Percentiles rank a stretch among this genome's conserved stretches.
Conservation (phyloP, 169 alveolate genomes). For the Besnoitia besnoiti region DNA sequence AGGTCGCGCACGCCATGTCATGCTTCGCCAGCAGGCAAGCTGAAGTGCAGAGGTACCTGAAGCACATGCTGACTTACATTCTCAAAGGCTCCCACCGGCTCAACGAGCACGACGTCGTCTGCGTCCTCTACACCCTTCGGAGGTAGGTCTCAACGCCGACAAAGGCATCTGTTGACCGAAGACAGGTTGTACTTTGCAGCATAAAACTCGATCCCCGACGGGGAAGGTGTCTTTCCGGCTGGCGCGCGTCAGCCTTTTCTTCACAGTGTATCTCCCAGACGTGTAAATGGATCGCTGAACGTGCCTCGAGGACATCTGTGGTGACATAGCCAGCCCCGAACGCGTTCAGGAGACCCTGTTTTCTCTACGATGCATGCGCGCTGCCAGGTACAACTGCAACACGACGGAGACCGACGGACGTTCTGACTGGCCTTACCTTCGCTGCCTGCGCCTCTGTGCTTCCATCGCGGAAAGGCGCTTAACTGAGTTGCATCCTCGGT, state of each 20-base stretch:
- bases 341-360: too few species aligned
- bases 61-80: conserved; percentile 5
- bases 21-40: conserved; percentile 22
- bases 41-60: conserved; percentile 12
- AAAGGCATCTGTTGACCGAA: too few species aligned
- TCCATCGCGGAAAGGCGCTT: neutral
- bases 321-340: too few species aligned
- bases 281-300: neutral
- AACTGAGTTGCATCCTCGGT: neutral
- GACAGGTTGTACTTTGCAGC: too few species aligned
- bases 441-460: conserved; percentile 23
- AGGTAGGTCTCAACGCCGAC: conserved; percentile 22
- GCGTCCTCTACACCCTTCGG: conserved; percentile 40
- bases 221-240: too few species aligned
- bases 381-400: conserved; percentile 22
- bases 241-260: too few species aligned
- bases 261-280: neutral
- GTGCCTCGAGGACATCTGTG: neutral
- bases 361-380: neutral
- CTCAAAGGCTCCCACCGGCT: neutral
- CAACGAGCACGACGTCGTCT: conserved; percentile 23
- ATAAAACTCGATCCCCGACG: too few species aligned
- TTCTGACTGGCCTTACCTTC: conserved; percentile 35
- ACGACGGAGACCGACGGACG: neutral
- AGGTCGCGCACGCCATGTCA: conserved; percentile 30